phyloP scores from a whole-genome alignment of 2,329 filamentous ascomycete species.

The Beauveria sp. region DNA sequence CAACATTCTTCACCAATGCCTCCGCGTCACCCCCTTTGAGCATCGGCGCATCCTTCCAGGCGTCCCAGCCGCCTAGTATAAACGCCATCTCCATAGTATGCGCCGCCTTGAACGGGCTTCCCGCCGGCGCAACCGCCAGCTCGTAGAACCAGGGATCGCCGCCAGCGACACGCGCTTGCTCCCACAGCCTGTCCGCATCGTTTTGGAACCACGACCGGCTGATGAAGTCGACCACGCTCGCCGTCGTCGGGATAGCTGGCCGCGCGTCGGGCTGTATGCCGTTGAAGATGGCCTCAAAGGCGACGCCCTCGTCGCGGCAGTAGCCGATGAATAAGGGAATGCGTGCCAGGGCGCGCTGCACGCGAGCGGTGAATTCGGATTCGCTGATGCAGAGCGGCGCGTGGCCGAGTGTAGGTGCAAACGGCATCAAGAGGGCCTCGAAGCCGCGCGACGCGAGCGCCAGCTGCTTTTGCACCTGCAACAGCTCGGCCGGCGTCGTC shows the following conservation, averaged over 20 bases:
- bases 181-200: neutral
- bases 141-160: constrained; percentile 11
- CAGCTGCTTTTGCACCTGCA: constrained; percentile 10
- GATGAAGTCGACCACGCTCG: neutral
- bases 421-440: constrained; percentile 1
- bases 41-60: constrained; percentile 17
- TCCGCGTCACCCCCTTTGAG: constrained; percentile 4
- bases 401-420: constrained; percentile 10
- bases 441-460: constrained; percentile 1
- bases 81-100: constrained; percentile 16
- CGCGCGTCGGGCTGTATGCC: neutral
- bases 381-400: constrained; percentile 5
- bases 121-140: constrained; percentile 9
- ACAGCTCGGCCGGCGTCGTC: neutral
- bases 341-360: neutral
- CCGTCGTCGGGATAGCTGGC: neutral
- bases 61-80: constrained; percentile 12
- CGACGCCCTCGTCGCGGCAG: constrained; percentile 8
- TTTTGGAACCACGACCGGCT: neutral
- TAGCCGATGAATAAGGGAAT: constrained; percentile 10
- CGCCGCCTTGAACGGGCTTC: constrained; percentile 8
- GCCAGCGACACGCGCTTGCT: neutral
- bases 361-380: neutral
- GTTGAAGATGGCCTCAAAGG: neutral
- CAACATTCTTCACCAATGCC: constrained; percentile 9